Conservation (phyloP, 768 basidiomycete species). For the Suillus decipiens region DNA sequence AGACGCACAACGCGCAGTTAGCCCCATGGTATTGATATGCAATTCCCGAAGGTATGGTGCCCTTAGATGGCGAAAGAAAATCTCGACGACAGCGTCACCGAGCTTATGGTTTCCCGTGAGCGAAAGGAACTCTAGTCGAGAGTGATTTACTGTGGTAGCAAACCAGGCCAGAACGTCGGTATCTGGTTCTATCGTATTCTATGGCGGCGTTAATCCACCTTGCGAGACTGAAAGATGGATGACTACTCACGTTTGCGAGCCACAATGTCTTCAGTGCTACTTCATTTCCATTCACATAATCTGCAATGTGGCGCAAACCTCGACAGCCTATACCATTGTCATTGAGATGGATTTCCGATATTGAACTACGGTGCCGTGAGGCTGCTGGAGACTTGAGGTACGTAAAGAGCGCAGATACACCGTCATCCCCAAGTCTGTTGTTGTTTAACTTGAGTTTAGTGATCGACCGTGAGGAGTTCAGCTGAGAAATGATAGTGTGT, state of each 20-base stretch:
- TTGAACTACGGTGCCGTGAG: conserved; percentile 38
- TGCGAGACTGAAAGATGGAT: not conserved
- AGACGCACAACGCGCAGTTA: conserved; percentile 46
- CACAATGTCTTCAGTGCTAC: conserved; percentile 44
- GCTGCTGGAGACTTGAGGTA: conserved; percentile 47
- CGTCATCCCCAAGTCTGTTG: conserved; percentile 60
- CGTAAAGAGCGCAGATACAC: conserved; percentile 52
- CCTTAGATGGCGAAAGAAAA: conserved; percentile 51
- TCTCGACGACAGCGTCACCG: conserved; percentile 48
- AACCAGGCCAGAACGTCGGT: conserved; percentile 39
- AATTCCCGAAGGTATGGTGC: conserved; percentile 51
- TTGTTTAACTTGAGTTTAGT: conserved; percentile 55
- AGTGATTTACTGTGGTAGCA: conserved; percentile 53
- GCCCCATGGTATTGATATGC: conserved; percentile 49
- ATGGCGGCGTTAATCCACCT: conserved; percentile 25
- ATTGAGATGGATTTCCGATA: conserved; percentile 59
- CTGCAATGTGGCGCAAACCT: conserved; percentile 52
- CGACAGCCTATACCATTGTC: conserved; percentile 53
- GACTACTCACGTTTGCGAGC: conserved; percentile 53
- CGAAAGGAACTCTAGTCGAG: conserved; percentile 50
- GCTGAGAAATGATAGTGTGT: conserved; percentile 47
- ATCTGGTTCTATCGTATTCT: conserved; percentile 45
- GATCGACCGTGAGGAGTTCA: conserved; percentile 44
- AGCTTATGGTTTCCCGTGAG: conserved; percentile 51
- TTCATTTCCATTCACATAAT: conserved; percentile 51